These are phyloP conservation scores for Dinochytrium kinnereticum DNA, from an alignment of 371 early-diverging fungal species.

Conservation along the genomic window DNA sequence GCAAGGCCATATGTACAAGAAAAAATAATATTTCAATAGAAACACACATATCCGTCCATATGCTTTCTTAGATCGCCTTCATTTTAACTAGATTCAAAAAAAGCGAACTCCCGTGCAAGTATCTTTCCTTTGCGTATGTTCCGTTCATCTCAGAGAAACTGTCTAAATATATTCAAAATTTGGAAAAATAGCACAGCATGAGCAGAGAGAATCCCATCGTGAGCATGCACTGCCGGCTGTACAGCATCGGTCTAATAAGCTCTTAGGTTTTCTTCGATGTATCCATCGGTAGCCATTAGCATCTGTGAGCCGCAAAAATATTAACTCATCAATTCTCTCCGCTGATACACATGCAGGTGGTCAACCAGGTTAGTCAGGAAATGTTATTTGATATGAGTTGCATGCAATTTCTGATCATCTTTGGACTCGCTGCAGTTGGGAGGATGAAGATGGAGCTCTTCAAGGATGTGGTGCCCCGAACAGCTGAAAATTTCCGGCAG, in stretches of 20 bases:
- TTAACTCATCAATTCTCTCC: neutral
- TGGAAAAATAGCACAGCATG: too few species aligned
- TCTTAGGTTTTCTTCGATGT: constrained; percentile 55
- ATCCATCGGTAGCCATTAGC: constrained; percentile 42
- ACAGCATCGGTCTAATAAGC: neutral
- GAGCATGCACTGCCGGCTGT: neutral
- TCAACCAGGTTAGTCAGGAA: constrained; percentile 51
- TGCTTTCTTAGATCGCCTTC: too few species aligned
- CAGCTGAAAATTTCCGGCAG: constrained; percentile 98
- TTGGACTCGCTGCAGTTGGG: too few species aligned
- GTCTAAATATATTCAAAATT: too few species aligned
- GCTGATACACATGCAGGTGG: constrained; percentile 29
- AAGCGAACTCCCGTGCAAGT: too few species aligned
- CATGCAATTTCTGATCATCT: neutral
- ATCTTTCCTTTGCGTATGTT: too few species aligned
- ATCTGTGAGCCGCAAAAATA: neutral
- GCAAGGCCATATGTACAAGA: too few species aligned
- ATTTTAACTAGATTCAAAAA: too few species aligned
- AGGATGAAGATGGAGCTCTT: constrained; percentile 96
- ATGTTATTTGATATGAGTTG: neutral
- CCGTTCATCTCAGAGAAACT: too few species aligned
- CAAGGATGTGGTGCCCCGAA: constrained; percentile 92
- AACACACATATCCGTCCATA: too few species aligned
- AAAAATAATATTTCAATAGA: too few species aligned
- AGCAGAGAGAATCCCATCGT: constrained; percentile 12